Base-by-base conservation (phyloP, 352 stramenopile species). In the Globisporangium heterothallicum region DNA sequence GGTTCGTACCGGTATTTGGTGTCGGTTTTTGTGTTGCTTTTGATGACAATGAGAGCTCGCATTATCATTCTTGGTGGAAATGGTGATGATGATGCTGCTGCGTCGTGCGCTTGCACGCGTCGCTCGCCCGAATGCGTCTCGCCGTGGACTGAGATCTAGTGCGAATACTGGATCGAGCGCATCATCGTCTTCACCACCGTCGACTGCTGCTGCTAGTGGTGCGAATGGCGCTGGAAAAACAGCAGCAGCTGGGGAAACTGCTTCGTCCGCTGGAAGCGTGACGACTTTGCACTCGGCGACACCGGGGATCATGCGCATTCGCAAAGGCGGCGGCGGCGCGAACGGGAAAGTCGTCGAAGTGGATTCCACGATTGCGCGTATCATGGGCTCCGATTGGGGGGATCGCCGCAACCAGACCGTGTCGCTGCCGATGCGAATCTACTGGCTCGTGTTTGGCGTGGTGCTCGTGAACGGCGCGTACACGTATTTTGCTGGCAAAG, bases 371-470 rank as follows among this genome's bases (percentile, higher is more conserved):
- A 58, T 84, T 13, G 73, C 73, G 50, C 76, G 78, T 32, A 68
- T 89, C 58, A 79, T 89, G 24, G 78, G 78, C 41, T 89, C 78
- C 6, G 78, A 89, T 57, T 89, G 78, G 78, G 78, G 69, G 35
- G 78, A 89, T 49, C 78, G 78, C 18, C 75, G 76, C 35, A 68
- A 71, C 26, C 78, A 89, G 65, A 61, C 61, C 21, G 68, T 89
- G 46, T 82, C 78, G 36, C 43, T 82, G 27, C 61, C 73, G 40
- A 89, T 89, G 78, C 79, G 78, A 24, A 42, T 89, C 16, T 89
- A 89, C 54, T 89, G 78, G 78, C 24, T 79, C 34, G 21, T 86
- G 41, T 89, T 89, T 48, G 59, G 26, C 4, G 16, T 84, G 7
- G 70, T 89, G 45, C 42, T 89, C 26, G 53, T 32, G 54, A 89